These are phyloP conservation scores for Aspergillus ruber DNA, from an alignment of 2,329 filamentous ascomycete genomes.

Conservation along the genomic window DNA sequence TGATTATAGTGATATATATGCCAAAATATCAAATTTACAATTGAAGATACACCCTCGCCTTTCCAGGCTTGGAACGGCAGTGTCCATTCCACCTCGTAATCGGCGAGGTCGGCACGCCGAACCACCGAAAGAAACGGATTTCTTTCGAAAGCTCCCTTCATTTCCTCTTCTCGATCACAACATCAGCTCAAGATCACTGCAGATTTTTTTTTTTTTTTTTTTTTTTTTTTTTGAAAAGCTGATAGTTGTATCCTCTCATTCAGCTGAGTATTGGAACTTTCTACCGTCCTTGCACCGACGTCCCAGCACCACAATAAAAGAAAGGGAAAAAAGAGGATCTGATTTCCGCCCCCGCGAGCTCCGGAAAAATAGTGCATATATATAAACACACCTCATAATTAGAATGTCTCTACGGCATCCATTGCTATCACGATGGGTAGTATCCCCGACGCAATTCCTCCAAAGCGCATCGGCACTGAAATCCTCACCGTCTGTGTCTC, in stretches of 20 bases:
- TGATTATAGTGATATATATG: no score
- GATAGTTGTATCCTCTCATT: background rate
- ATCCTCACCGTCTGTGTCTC: background rate
- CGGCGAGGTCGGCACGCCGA: background rate
- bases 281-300: background rate
- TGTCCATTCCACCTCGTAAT: no score
- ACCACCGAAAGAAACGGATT: background rate
- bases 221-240: background rate
- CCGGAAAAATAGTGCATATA: background rate
- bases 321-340: background rate
- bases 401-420: slow-evolving; percentile 7
- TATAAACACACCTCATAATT: background rate
- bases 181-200: background rate
- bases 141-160: background rate
- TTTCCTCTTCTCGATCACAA: background rate
- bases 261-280: background rate
- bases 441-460: background rate
- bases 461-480: background rate
- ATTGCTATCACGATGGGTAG: slow-evolving; percentile 2
- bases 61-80: no score
- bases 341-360: background rate
- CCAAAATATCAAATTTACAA: no score
- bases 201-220: background rate
- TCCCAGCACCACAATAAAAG: background rate
- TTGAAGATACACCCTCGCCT: no score